Percentiles rank a stretch among this genome's conserved stretches.
phyloP scores from a whole-genome alignment of 2,329 filamentous ascomycete species.

The Penicillium sp. region DNA sequence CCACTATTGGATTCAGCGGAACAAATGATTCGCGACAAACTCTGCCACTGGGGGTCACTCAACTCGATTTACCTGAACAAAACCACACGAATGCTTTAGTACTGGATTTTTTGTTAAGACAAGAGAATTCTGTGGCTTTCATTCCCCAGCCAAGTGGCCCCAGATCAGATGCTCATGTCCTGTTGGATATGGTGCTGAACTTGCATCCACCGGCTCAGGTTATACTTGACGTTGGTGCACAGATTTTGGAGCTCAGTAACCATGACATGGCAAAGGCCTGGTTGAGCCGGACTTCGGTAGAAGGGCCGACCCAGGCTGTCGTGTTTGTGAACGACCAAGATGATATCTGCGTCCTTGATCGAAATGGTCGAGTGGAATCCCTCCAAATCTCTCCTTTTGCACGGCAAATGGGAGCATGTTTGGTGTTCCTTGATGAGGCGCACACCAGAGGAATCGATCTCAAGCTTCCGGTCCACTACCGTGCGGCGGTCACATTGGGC shows the following conservation, averaged over 20 bases:
- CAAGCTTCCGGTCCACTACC: slow-evolving; percentile 58
- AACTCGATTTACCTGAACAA: slow-evolving; percentile 57
- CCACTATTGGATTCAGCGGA: slow-evolving; percentile 68
- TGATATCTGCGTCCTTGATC: slow-evolving; percentile 32
- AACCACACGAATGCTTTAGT: slow-evolving; percentile 69
- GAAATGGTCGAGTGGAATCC: slow-evolving; percentile 24
- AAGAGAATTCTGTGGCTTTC: slow-evolving; percentile 47
- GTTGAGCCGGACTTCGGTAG: slow-evolving; percentile 42
- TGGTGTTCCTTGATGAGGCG: slow-evolving; percentile 69
- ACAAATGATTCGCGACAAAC: slow-evolving; percentile 65
- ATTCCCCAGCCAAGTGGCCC: slow-evolving; percentile 11
- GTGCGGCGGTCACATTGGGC: slow-evolving; percentile 69
- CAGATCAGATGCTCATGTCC: slow-evolving; percentile 29
- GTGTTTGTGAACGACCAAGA: slow-evolving; percentile 56
- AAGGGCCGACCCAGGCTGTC: slow-evolving; percentile 42
- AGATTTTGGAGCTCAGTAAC: slow-evolving; percentile 67
- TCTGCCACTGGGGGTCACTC: slow-evolving; percentile 58
- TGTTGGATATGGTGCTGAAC: slow-evolving; percentile 49
- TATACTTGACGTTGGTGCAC: slow-evolving; percentile 70
- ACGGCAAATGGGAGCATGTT: slow-evolving; percentile 57
- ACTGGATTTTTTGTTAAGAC: slow-evolving; percentile 57
- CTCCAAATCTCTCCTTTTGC: slow-evolving; percentile 62
- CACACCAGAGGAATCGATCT: slow-evolving; percentile 72
- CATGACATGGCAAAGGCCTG: slow-evolving; percentile 54
- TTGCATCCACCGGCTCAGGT: slow-evolving; percentile 53